Percentiles rank a stretch among this genome's conserved stretches.
Conservation (phyloP, 345 rosid species). For the Ricinus communis region DNA sequence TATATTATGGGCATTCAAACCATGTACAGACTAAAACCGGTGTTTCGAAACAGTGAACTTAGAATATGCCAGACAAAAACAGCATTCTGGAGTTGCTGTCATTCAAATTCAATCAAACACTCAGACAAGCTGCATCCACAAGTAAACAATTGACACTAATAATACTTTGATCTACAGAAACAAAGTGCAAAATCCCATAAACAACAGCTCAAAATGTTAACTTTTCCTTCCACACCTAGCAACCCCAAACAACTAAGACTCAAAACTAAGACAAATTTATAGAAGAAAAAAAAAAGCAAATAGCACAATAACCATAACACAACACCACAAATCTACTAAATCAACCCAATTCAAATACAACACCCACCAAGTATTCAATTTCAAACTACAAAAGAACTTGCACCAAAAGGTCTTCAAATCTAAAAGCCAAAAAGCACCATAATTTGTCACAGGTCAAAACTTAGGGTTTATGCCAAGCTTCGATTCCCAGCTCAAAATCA, state of each 20-base stretch:
- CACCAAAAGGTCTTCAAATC: slow-evolving; percentile 19
- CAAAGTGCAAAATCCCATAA: slow-evolving; percentile 6
- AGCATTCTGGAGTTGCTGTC: neutral
- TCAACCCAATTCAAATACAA: slow-evolving; percentile 16
- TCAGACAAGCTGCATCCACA: neutral
- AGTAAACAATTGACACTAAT: neutral
- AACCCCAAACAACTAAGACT: slow-evolving; percentile 23
- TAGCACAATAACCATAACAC: slow-evolving; percentile 2
- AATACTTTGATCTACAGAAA: slow-evolving; percentile 26
- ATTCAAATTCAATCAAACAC: slow-evolving; percentile 2
- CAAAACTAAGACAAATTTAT: neutral
- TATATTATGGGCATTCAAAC: too few relatives aligned
- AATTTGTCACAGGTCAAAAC: slow-evolving; percentile 26
- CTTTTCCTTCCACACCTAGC: slow-evolving; percentile 20
- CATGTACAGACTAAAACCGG: too few relatives aligned
- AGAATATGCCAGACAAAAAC: neutral
- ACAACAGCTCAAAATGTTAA: slow-evolving; percentile 9
- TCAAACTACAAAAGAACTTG: neutral
- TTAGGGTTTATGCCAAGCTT: slow-evolving; percentile 44
- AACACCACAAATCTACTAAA: slow-evolving; percentile 20
- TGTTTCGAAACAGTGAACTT: too few relatives aligned
- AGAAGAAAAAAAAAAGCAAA: neutral
- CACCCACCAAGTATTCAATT: slow-evolving; percentile 10
- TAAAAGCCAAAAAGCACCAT: slow-evolving; percentile 7
- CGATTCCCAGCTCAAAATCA: slow-evolving; percentile 12